A percentile compares a stretch with the other conserved stretches of the same genome.
These are phyloP conservation scores for Austroboletus rostrupii DNA, from an alignment of 1,284 basidiomycete genomes.

Conservation along the genomic window DNA sequence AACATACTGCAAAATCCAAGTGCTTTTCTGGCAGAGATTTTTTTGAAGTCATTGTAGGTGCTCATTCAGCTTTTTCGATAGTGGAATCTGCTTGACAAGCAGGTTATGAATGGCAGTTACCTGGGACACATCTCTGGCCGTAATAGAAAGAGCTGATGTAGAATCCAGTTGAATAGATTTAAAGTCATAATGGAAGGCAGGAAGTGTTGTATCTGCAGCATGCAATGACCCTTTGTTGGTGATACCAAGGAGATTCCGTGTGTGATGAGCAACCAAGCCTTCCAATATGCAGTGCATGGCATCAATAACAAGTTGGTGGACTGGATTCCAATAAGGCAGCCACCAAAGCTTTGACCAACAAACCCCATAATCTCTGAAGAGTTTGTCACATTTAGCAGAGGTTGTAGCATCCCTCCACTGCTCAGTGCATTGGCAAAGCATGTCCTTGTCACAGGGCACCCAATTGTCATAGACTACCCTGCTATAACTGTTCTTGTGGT, in stretches of 20 bases:
- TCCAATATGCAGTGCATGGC: constrained; percentile 19
- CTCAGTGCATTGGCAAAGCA: neutral
- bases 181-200: constrained; percentile 3
- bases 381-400: neutral
- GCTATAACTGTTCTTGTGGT: constrained; percentile 8
- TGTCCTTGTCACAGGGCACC: constrained; percentile 5
- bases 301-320: constrained; percentile 12
- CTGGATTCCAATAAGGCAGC: constrained; percentile 20
- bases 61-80: neutral
- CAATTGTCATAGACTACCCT: constrained; percentile 9
- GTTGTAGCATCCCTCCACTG: constrained; percentile 12
- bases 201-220: neutral
- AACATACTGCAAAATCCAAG: neutral
- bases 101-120: constrained; percentile 1
- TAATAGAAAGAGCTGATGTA: neutral
- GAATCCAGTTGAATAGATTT: neutral
- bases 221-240: neutral
- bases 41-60: constrained; percentile 2
- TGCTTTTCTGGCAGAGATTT: constrained; percentile 3
- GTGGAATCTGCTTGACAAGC: neutral
- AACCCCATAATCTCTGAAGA: constrained; percentile 16
- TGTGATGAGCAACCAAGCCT: constrained; percentile 11
- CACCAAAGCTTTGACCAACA: constrained; percentile 11
- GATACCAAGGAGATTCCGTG: constrained; percentile 2
- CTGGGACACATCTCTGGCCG: constrained; percentile 5